Base-by-base conservation (phyloP, 345 rosid genomes). In the Pugionium dolabratum region DNA sequence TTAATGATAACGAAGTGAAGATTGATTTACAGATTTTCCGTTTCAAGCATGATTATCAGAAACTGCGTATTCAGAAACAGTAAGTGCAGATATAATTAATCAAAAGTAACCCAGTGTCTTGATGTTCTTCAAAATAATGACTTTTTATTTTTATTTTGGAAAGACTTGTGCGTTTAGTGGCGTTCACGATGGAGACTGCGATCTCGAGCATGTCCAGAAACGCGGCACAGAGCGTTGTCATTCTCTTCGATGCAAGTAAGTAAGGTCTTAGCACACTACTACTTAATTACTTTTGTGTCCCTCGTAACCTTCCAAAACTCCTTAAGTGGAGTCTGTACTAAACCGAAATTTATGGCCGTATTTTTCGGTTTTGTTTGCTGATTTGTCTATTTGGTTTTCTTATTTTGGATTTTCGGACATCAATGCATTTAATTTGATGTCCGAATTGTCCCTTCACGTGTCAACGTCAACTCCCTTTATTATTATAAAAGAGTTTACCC, bases 171-270 rank as follows among this genome's bases (percentile, higher is more conserved):
- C 90, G 99, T 53, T 75, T 94, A 76, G 83, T 90, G 47, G 97
- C 84, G 41, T 94, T 94, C 47, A 94, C 99, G 25, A 73, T 90
- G 62, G 97, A 94, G 48, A 95, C 88, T 47, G 97, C 97, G 42
- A 78, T 85, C 32, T 81, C 83, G 29, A 85, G 88, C 66, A 88
- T 90, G 99, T 64, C 91, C 11, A 94, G 69, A 81, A 87, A 79
- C 80, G 77, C 71, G n/a, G 87, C 85, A 49, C 96, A 87, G 45
- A 64, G 48, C 71, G 68, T 94, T 59, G 95, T 88, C 43, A 72
- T 94, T 65, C 96, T 94, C 72, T 84, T 94, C 56, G 97, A 94
- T 53, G 97, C 93, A 55, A 87, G 99, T 93, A 76, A 86, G 94
- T 8, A 28, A 9, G 6, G 32, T 28, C 5, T 7, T 56, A 53